Evolutionary conservation across 345 rosid genomes (phyloP).

Genomic region (Capsella bursapastoris): DNA sequence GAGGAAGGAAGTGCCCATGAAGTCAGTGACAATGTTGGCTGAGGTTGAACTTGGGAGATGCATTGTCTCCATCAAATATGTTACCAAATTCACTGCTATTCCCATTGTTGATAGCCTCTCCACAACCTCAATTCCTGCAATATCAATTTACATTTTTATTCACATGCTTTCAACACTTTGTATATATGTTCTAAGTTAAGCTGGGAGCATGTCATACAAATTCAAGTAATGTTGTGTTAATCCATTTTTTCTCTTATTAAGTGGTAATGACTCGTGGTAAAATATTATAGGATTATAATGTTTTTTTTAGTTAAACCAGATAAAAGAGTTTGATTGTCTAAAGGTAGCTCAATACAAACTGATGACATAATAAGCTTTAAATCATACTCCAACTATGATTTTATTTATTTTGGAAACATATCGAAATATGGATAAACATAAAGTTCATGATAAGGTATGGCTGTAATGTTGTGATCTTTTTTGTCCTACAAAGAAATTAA

Average conservation of each 20-base stretch:
- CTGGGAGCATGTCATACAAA: not conserved
- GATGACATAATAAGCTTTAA: too few relatives aligned
- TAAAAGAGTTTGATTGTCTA: not conserved
- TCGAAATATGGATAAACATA: not conserved
- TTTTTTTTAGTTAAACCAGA: not conserved
- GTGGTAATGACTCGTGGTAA: not conserved
- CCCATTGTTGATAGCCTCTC: constrained; percentile 82
- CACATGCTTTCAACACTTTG: not conserved
- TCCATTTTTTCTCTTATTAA: not conserved
- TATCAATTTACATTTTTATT: not conserved
- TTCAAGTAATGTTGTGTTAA: not conserved
- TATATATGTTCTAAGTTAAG: not conserved
- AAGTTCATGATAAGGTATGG: not conserved
- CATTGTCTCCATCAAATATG: constrained; percentile 67
- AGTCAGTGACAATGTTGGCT: constrained; percentile 69
- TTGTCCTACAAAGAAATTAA: not conserved
- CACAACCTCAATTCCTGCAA: constrained; percentile 62
- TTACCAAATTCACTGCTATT: constrained; percentile 78
- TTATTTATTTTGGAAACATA: constrained; percentile 17
- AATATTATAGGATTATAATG: not conserved
- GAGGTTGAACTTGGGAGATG: constrained; percentile 69
- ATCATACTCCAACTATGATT: not conserved
- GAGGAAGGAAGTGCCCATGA: constrained; percentile 70
- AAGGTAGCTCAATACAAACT: too few relatives aligned
- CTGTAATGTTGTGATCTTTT: not conserved